Base-by-base conservation (phyloP, 1,284 basidiomycete genomes). In the Austroboletus olivaceoglutinosus region DNA sequence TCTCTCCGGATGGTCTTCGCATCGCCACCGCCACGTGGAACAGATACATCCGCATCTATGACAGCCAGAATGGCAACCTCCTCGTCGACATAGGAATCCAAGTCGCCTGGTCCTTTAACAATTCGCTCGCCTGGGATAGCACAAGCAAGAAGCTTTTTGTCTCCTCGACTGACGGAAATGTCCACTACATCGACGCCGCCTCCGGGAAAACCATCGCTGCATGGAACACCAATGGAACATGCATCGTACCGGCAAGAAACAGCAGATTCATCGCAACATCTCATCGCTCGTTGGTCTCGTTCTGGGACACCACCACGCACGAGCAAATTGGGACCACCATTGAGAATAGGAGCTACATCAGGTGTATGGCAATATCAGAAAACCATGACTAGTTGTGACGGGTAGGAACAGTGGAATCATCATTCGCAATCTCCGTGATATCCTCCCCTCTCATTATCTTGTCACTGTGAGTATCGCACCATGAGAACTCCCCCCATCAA, bases 1-100 rank as follows among this genome's bases (percentile, higher is more conserved):
- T 59, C 23, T 58, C 50, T 4, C 58, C 50, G 0, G 38, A 58
- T 18, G 55, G 48, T 23, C n/a, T 23, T 4, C 23, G 48, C 34
- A 7, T 58, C 2, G 57, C 58, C 2, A 47, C 47, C 11, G 53
- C 57, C 2, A 34, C 54, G 2, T 37, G 38, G 34, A 4, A 18
- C 7, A 0, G 8, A 3, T 59, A 45, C 10, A 10, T 58, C 10
- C 56, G 36, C 0, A 15, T 57, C 19, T 50, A 45, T 8, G 36
- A 52, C 23, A 8, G n/a, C n/a, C 25, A 13, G 11, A 13, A 37
- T 9, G 43, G 45, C 4, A 3, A 10, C 11, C 45, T 29, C 8
- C 29, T 54, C 21, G 7, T 36, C 22, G 30, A 45, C 18, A 22
- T 59, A 5, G 37, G 45, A 13, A 27, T 59, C 18, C 11, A 33